Evolutionary conservation across 306 rosid species (phyloP), one percentile per base, ranked within the genome.

Genomic region (Hylodesmum podocarpum): DNA sequence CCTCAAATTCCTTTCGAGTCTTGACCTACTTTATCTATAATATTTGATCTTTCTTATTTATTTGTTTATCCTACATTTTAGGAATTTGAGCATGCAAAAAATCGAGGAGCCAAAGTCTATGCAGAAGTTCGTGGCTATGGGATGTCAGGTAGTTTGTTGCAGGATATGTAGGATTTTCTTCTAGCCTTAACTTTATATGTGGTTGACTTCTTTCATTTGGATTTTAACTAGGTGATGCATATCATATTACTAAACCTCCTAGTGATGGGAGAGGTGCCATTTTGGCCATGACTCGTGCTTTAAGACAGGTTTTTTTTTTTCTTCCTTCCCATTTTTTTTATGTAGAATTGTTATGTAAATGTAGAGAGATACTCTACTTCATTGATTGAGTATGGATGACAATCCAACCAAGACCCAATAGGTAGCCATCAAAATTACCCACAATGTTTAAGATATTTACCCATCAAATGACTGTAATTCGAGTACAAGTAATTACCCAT

Each of bases 81-180:
- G 98, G 98, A 95, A 82, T 88, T 90, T 69, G 92, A 89, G 83
- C 98, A 95, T 81, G 98, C 98, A 34, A 84, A 79, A 81, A 86
- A 69, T 33, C 87, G 96, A 79, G 92, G 91, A 76, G 95, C 98
- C 84, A 95, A 93, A 80, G 76, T 90, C 55, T 95, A 95, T 81
- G 96, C 92, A 22, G 96, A 95, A 84, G 77, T 95, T 80, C 93
- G 96, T 72, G 98, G 97, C 76, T 95, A 89, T 83, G 98, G 98
- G 82, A 95, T 87, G 88, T 90, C 98, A 85, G 96, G 98, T 95
- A 80, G 39, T 70, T 78, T 57, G 13, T 49, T 55, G 49, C 50
- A 78, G 28, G 53, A 73, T 55, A 69, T 73, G 70, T 43, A 28
- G 46, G 72, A 51, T 57, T 73, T 78, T 47, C 36, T 65, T 57